A percentile compares a stretch with the other conserved stretches of the same genome.
Conservation (phyloP, 2,329 filamentous ascomycete genomes). For the Talaromyces marneffei region DNA sequence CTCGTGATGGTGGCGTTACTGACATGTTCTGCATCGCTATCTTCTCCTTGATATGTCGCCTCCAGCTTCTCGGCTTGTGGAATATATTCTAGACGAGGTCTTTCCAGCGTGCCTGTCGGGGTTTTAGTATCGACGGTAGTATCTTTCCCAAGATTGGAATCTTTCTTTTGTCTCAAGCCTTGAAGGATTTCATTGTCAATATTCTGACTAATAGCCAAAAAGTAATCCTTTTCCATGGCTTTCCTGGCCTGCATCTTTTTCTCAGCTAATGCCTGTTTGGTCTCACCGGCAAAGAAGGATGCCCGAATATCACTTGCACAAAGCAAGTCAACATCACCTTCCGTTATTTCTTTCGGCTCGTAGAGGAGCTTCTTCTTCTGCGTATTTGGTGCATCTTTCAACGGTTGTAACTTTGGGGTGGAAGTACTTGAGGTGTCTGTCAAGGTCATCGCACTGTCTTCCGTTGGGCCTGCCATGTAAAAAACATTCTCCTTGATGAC, state of each 20-base stretch:
- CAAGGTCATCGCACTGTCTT: neutral
- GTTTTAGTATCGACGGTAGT: neutral
- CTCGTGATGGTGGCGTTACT: neutral
- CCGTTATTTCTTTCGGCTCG: constrained; percentile 16
- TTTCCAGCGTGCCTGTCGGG: neutral
- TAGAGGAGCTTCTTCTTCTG: constrained; percentile 4
- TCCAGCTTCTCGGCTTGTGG: neutral
- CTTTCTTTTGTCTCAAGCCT: neutral
- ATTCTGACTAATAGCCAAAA: constrained; percentile 15
- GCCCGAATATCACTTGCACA: constrained; percentile 33
- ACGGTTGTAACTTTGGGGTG: neutral
- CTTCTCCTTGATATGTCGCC: neutral
- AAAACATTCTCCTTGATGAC: neutral
- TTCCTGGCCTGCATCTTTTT: constrained; percentile 18
- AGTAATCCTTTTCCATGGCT: constrained; percentile 20
- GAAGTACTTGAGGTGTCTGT: neutral
- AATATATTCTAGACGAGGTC: neutral
- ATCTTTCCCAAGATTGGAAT: neutral
- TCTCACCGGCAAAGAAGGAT: constrained; percentile 21
- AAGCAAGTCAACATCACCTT: constrained; percentile 30
- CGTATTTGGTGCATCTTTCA: neutral
- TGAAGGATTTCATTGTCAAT: constrained; percentile 3
- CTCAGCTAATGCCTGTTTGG: constrained; percentile 19
- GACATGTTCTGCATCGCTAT: neutral
- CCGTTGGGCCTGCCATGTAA: neutral